Evolutionary conservation across 2,329 filamentous ascomycete species (phyloP).

Genomic region (Phaeosphaeria sp.): DNA sequence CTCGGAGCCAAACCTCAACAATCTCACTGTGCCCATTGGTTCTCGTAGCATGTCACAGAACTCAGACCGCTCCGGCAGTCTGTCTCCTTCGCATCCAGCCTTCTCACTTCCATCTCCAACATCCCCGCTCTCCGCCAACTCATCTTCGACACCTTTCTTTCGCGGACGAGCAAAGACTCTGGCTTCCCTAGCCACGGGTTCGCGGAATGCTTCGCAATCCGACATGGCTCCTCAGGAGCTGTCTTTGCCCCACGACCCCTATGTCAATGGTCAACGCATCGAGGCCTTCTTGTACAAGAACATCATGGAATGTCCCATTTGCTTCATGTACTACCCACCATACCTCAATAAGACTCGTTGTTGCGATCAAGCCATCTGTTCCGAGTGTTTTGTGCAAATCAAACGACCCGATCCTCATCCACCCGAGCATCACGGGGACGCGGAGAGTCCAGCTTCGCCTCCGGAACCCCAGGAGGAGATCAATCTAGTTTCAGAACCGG

Average conservation of each 20-base stretch:
- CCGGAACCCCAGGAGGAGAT: slow-evolving; percentile 59
- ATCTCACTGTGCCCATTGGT: slow-evolving; percentile 79
- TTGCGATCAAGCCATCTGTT: slow-evolving; percentile 95
- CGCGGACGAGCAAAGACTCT: slow-evolving; percentile 88
- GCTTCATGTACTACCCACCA: slow-evolving; percentile 93
- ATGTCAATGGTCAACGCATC: slow-evolving; percentile 90
- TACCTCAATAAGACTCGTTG: slow-evolving; percentile 94
- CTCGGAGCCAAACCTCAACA: slow-evolving; percentile 69
- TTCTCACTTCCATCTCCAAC: slow-evolving; percentile 66
- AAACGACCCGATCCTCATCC: slow-evolving; percentile 91
- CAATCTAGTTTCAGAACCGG: slow-evolving; percentile 86
- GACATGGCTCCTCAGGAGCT: slow-evolving; percentile 80
- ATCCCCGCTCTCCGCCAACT: slow-evolving; percentile 55
- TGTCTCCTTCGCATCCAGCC: slow-evolving; percentile 66
- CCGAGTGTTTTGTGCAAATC: slow-evolving; percentile 98
- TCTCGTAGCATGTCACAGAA: slow-evolving; percentile 78
- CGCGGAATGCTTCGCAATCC: slow-evolving; percentile 72
- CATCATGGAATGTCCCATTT: slow-evolving; percentile 89
- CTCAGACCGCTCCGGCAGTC: slow-evolving; percentile 70
- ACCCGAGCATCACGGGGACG: slow-evolving; percentile 71
- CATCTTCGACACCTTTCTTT: slow-evolving; percentile 64
- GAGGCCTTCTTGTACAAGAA: slow-evolving; percentile 96
- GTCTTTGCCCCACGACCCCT: slow-evolving; percentile 80
- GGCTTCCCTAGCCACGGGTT: slow-evolving; percentile 79
- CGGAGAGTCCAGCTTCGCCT: slow-evolving; percentile 45